A percentile compares a stretch with the other conserved stretches of the same genome.
phyloP scores from a whole-genome alignment of 176 grass and related monocot species.

The Cenchrus fungigraminus region DNA sequence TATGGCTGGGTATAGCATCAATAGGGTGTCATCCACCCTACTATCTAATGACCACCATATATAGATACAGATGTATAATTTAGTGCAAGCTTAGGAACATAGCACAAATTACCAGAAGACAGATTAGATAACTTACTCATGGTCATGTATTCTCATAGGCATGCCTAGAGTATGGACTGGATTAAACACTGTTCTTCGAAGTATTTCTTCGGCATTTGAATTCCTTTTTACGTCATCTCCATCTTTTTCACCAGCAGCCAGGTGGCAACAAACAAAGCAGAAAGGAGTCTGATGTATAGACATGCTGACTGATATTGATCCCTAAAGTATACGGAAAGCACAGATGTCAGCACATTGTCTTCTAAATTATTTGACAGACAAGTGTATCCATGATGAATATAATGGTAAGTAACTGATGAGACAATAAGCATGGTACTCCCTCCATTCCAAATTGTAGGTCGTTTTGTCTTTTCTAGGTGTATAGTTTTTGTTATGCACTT shows the following conservation, averaged over 20 bases:
- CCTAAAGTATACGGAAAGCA: slow-evolving; percentile 57
- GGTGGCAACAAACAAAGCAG: slow-evolving; percentile 92
- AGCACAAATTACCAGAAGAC: not conserved
- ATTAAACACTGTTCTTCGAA: slow-evolving; percentile 73
- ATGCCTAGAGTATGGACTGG: slow-evolving; percentile 45
- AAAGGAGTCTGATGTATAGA: slow-evolving; percentile 84
- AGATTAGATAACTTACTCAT: slow-evolving; percentile 62
- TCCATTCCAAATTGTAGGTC: no score
- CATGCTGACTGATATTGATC: slow-evolving; percentile 97
- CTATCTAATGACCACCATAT: not conserved
- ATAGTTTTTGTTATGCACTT: no score
- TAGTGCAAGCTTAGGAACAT: slow-evolving; percentile 10
- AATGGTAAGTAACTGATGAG: no score
- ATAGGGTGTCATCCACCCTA: not conserved
- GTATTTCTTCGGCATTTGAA: slow-evolving; percentile 83
- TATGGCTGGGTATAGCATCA: slow-evolving; percentile 24
- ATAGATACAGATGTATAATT: slow-evolving; percentile 14
- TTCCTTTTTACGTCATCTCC: slow-evolving; percentile 76
- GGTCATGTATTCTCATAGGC: slow-evolving; percentile 64
- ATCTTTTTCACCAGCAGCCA: slow-evolving; percentile 83
- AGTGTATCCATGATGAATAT: not conserved
- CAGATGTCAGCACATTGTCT: slow-evolving; percentile 19
- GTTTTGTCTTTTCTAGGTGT: no score
- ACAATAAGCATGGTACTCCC: not conserved
- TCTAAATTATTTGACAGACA: slow-evolving; percentile 15